Percentiles rank a stretch among this genome's conserved stretches.
Evolutionary conservation across 2,329 filamentous ascomycete genomes (phyloP).

Genomic region (Cytospora paraplurivora): DNA sequence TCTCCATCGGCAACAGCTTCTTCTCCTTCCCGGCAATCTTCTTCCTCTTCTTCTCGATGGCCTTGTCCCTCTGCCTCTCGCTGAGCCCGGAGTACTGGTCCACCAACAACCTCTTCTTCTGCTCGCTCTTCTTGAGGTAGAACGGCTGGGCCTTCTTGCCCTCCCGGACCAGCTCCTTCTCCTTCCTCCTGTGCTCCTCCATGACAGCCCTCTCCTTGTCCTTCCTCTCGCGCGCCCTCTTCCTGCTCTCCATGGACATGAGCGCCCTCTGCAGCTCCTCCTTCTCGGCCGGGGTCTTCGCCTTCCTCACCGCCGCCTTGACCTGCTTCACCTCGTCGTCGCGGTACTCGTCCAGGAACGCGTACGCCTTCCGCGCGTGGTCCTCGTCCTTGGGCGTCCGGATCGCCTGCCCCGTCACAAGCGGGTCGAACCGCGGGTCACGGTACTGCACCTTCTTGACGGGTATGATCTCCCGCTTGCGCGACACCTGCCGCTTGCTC

Average conservation of each 20-base stretch:
- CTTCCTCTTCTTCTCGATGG: slow-evolving; percentile 85
- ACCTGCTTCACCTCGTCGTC: slow-evolving; percentile 80
- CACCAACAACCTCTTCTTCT: slow-evolving; percentile 82
- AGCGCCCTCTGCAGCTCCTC: slow-evolving; percentile 73
- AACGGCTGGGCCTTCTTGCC: slow-evolving; percentile 90
- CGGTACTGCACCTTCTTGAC: slow-evolving; percentile 61
- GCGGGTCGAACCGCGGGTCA: slow-evolving; percentile 85
- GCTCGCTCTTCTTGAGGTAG: slow-evolving; percentile 88
- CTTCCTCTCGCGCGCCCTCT: slow-evolving; percentile 70
- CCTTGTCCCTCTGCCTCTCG: slow-evolving; percentile 78
- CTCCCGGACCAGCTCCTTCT: slow-evolving; percentile 82
- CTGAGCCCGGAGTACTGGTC: slow-evolving; percentile 83
- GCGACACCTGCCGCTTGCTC: slow-evolving; percentile 80
- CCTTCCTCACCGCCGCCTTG: slow-evolving; percentile 63
- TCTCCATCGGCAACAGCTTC: slow-evolving; percentile 66
- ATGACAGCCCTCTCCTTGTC: slow-evolving; percentile 71
- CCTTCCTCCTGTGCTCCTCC: slow-evolving; percentile 74
- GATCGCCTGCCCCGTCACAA: slow-evolving; percentile 41
- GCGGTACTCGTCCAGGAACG: slow-evolving; percentile 85
- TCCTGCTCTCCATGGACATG: slow-evolving; percentile 75
- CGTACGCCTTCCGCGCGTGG: slow-evolving; percentile 72
- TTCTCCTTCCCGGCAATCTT: slow-evolving; percentile 86
- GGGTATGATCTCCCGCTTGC: slow-evolving; percentile 72
- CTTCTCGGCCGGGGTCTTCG: slow-evolving; percentile 66
- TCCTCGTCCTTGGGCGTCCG: slow-evolving; percentile 53